Evolutionary conservation across 108 stramenopile genomes (phyloP).

Genomic region (Cyclotella sp.): DNA sequence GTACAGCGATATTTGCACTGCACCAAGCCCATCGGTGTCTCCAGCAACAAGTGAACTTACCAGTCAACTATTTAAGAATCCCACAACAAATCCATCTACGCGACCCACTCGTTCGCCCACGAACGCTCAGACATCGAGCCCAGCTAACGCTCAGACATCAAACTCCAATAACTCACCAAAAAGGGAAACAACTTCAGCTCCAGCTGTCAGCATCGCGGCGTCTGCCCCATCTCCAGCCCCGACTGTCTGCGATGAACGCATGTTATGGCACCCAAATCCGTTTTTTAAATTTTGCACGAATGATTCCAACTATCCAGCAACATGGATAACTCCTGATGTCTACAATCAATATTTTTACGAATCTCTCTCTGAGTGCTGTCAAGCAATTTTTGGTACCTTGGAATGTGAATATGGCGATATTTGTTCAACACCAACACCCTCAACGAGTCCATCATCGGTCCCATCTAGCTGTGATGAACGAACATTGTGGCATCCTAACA

Average conservation of each 20-base stretch:
- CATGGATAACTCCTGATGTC: slow-evolving; percentile 9
- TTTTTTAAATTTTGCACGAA: slow-evolving; percentile 16
- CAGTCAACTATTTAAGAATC: neutral
- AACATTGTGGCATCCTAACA: slow-evolving; percentile 5
- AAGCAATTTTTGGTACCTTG: slow-evolving; percentile 5
- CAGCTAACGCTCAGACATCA: neutral
- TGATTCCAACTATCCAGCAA: slow-evolving; percentile 17
- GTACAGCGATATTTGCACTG: neutral
- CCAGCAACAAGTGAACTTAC: neutral
- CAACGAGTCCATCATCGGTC: neutral
- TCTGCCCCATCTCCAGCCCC: slow-evolving; percentile 4
- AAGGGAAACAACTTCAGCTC: neutral
- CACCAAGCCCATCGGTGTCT: neutral
- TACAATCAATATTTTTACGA: slow-evolving; percentile 16
- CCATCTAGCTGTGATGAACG: slow-evolving; percentile 15
- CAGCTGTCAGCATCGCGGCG: neutral
- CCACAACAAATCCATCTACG: neutral
- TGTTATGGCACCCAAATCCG: slow-evolving; percentile 24
- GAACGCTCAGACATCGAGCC: neutral
- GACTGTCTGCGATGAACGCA: slow-evolving; percentile 4
- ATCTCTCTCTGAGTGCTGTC: slow-evolving; percentile 6
- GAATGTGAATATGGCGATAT: slow-evolving; percentile 10
- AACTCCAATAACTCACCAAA: neutral
- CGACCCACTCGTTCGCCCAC: neutral
- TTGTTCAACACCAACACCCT: neutral